Evolutionary conservation across 2,329 filamentous ascomycete species (phyloP).

Genomic region (Fusarium anguioides): DNA sequence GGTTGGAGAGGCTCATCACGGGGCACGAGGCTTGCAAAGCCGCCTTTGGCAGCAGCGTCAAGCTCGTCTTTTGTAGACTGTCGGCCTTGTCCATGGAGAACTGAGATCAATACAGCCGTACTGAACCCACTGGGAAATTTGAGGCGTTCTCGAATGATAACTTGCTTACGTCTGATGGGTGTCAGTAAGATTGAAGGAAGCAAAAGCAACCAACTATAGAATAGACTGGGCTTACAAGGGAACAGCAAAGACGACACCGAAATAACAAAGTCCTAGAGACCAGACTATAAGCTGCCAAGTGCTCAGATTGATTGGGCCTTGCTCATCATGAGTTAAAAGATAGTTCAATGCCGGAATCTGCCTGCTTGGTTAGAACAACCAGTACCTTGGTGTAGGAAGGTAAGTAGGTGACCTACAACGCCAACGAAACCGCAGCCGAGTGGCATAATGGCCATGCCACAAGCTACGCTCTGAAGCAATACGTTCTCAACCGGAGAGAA

Average conservation of each 20-base stretch:
- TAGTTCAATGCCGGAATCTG: conserved; percentile 90
- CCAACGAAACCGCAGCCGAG: conserved; percentile 95
- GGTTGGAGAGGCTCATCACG: conserved; percentile 38
- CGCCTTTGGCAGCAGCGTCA: conserved; percentile 52
- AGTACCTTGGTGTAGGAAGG: not conserved
- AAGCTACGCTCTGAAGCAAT: conserved; percentile 93
- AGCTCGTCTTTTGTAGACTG: conserved; percentile 50
- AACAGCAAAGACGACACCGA: conserved; percentile 96
- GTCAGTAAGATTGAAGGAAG: conserved; percentile 6
- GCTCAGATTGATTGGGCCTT: conserved; percentile 77
- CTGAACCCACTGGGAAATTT: conserved; percentile 97
- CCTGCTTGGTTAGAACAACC: conserved; percentile 7
- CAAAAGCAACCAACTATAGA: not conserved
- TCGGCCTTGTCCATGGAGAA: conserved; percentile 76
- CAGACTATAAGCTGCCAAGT: conserved; percentile 86
- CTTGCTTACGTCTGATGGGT: conserved; percentile 74
- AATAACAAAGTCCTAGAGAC: conserved; percentile 94
- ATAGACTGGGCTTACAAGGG: conserved; percentile 69
- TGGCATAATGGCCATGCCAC: conserved; percentile 96
- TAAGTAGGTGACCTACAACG: conserved; percentile 63
- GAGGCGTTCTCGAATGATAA: conserved; percentile 91
- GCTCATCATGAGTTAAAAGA: conserved; percentile 80
- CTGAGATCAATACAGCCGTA: conserved; percentile 90
- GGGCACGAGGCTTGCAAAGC: conserved; percentile 58
- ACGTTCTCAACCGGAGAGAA: conserved; percentile 98